Conservation (phyloP, 2,329 filamentous ascomycete species). For the Aureobasidium musti region DNA sequence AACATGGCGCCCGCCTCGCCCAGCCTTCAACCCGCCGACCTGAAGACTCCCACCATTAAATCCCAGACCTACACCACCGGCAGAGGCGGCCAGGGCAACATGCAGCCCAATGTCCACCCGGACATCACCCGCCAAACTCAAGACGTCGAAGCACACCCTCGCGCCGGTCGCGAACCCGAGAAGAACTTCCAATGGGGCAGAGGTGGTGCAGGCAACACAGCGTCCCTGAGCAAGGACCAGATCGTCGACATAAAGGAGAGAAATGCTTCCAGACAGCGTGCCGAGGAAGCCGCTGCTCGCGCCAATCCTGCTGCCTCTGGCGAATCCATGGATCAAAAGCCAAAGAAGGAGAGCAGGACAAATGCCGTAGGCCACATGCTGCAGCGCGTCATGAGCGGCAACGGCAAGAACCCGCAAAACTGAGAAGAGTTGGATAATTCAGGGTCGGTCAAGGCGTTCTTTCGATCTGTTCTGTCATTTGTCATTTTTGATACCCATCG, state of each 20-base stretch:
- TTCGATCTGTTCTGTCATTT: neutral
- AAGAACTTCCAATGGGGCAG: slow-evolving; percentile 68
- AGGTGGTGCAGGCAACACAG: slow-evolving; percentile 72
- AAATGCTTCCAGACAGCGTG: slow-evolving; percentile 34
- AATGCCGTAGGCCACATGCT: slow-evolving; percentile 10
- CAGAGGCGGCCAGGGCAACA: slow-evolving; percentile 85
- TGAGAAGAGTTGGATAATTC: neutral
- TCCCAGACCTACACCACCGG: slow-evolving; percentile 83
- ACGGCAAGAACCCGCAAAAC: neutral
- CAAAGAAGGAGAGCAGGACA: slow-evolving; percentile 15
- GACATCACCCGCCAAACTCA: slow-evolving; percentile 74
- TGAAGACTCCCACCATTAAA: slow-evolving; percentile 82
- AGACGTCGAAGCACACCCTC: slow-evolving; percentile 66
- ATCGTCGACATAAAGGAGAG: slow-evolving; percentile 41
- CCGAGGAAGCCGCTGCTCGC: slow-evolving; percentile 9
- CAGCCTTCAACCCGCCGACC: slow-evolving; percentile 53
- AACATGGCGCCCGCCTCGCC: slow-evolving; percentile 51
- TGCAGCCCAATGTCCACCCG: slow-evolving; percentile 73
- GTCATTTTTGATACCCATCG: neutral
- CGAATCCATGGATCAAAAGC: slow-evolving; percentile 22
- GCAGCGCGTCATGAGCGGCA: slow-evolving; percentile 21
- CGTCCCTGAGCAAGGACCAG: slow-evolving; percentile 46
- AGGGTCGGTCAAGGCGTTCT: neutral
- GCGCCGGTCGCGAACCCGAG: slow-evolving; percentile 56
- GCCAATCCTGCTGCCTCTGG: neutral